Percentiles rank a stretch among this genome's conserved stretches.
Evolutionary conservation across 2,329 filamentous ascomycete species (phyloP).

Genomic region (Verticillium nubilum): DNA sequence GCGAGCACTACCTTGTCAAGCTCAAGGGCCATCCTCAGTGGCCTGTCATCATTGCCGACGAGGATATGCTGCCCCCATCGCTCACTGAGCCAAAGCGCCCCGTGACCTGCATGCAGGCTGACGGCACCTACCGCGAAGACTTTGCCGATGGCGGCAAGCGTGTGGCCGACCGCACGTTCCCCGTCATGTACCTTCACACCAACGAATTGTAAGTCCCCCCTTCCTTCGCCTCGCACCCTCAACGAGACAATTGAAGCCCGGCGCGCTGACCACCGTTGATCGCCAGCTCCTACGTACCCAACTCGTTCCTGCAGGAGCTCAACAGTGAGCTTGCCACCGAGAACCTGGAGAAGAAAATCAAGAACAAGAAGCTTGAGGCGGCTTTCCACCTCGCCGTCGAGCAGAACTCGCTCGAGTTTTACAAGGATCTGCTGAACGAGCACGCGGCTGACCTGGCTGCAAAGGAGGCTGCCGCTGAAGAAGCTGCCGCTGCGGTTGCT

Average conservation of each 20-base stretch:
- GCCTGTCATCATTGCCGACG: conserved; percentile 91
- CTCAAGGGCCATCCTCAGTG: conserved; percentile 93
- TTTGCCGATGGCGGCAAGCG: conserved; percentile 86
- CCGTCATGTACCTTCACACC: conserved; percentile 90
- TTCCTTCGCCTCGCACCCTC: background rate
- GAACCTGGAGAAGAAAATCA: conserved; percentile 68
- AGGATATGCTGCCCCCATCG: conserved; percentile 78
- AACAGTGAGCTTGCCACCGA: conserved; percentile 66
- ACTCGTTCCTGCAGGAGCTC: conserved; percentile 74
- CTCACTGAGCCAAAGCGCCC: conserved; percentile 60
- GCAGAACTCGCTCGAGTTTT: conserved; percentile 70
- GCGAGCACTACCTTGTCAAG: conserved; percentile 87
- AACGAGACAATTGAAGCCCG: background rate
- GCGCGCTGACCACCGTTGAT: background rate
- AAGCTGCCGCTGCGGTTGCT: conserved; percentile 32
- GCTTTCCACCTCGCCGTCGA: conserved; percentile 80
- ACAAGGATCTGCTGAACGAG: conserved; percentile 72
- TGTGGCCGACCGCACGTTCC: conserved; percentile 77
- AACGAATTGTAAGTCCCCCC: conserved; percentile 87
- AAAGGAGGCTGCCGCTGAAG: conserved; percentile 46
- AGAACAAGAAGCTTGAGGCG: conserved; percentile 64
- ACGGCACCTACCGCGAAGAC: conserved; percentile 83
- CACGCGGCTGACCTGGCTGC: conserved; percentile 61
- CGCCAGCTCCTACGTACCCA: conserved; percentile 83
- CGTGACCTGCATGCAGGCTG: conserved; percentile 72